phyloP scores from a whole-genome alignment of 768 basidiomycete genomes.

The Trametes gibbosa region DNA sequence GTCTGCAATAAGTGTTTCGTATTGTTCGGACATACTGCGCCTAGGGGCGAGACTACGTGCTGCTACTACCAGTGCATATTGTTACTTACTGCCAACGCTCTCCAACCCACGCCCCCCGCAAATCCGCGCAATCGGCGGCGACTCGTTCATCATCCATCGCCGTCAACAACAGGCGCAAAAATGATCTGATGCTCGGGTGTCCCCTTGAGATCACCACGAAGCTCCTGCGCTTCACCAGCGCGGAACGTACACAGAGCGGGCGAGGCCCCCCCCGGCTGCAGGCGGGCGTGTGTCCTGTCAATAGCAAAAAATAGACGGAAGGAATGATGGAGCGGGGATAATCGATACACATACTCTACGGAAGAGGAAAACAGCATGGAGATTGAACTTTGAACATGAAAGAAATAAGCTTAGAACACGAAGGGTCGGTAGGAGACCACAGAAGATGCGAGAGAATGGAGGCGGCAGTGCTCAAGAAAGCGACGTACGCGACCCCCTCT shows the following conservation, averaged over 20 bases:
- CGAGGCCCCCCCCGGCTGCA: conserved; percentile 10
- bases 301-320: conserved; percentile 8
- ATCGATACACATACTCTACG: conserved; percentile 24
- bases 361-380: not conserved
- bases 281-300: conserved; percentile 2
- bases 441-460: conserved; percentile 4
- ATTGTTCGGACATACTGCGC: conserved; percentile 4
- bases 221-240: conserved; percentile 11
- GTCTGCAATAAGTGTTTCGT: not conserved
- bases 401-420: conserved; percentile 22
- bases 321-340: conserved; percentile 16
- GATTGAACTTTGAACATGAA: conserved; percentile 16
- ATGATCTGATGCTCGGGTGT: conserved; percentile 19
- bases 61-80: not conserved
- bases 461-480: conserved; percentile 24
- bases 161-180: conserved; percentile 12
- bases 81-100: not conserved
- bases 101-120: not conserved
- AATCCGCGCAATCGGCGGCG: conserved; percentile 18
- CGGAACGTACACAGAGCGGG: not conserved
- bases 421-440: not conserved
- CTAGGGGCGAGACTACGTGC: no score
- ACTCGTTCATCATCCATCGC: conserved; percentile 20
- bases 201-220: conserved; percentile 18
- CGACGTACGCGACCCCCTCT: conserved; percentile 33